Evolutionary conservation across 2,329 filamentous ascomycete species (phyloP).

Genomic region (Tympanopsis confertula): DNA sequence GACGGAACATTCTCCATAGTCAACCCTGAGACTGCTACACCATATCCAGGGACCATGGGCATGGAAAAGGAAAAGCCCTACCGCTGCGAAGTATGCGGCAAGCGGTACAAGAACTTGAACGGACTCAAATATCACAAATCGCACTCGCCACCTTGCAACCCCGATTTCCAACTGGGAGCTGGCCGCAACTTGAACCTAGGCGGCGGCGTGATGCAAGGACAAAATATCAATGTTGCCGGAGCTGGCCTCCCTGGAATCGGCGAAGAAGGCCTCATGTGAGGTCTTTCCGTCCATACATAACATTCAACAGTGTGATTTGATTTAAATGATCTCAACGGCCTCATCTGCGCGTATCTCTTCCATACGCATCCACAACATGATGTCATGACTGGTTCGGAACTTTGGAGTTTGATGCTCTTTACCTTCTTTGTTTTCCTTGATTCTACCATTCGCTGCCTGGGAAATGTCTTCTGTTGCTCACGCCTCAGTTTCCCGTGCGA

Average conservation of each 20-base stretch:
- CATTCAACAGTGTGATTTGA: slow-evolving; percentile 8
- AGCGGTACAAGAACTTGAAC: slow-evolving; percentile 98
- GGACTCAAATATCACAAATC: slow-evolving; percentile 69
- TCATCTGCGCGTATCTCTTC: slow-evolving; percentile 14
- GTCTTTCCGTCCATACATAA: slow-evolving; percentile 5
- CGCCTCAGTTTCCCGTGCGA: too few relatives aligned
- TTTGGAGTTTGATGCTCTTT: slow-evolving; percentile 15
- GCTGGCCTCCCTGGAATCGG: slow-evolving; percentile 31
- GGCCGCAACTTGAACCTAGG: slow-evolving; percentile 22
- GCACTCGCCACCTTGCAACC: slow-evolving; percentile 1
- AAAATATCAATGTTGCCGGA: slow-evolving; percentile 32
- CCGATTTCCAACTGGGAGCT: slow-evolving; percentile 3
- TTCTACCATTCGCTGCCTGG: slow-evolving; percentile 5
- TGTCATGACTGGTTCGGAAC: slow-evolving; percentile 15
- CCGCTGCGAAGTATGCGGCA: slow-evolving; percentile 90
- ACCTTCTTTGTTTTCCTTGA: slow-evolving; percentile 5
- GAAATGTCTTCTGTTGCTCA: too few relatives aligned
- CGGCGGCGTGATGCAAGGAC: slow-evolving; percentile 29
- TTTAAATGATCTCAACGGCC: slow-evolving; percentile 6
- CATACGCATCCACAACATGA: slow-evolving; percentile 8
- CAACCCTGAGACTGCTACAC: slow-evolving; percentile 84
- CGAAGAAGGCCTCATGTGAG: slow-evolving; percentile 25
- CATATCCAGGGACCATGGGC: slow-evolving; percentile 90
- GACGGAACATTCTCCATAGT: slow-evolving; percentile 98
- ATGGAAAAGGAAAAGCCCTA: slow-evolving; percentile 99